These are phyloP conservation scores for Aegilops bicornis DNA, from an alignment of 176 grass and related monocot genomes.

Conservation along the genomic window DNA sequence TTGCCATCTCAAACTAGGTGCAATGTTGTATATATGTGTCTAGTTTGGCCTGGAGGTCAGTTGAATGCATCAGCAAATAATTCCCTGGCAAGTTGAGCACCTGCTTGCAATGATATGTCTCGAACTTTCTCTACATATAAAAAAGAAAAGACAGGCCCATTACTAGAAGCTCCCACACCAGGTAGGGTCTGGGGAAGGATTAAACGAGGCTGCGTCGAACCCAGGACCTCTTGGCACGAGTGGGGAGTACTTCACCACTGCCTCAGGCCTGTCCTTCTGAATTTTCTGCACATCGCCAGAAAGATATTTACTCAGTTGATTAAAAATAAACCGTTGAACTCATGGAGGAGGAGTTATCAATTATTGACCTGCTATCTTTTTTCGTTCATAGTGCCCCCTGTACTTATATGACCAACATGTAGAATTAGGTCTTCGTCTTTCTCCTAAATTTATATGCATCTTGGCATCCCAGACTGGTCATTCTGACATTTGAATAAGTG, in stretches of 20 bases:
- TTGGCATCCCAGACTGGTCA: not conserved
- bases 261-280: too few species aligned
- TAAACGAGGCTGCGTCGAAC: too few species aligned
- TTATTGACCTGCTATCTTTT: not conserved
- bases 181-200: too few species aligned
- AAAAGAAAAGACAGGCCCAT: too few species aligned
- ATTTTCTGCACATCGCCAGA: not conserved
- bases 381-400: not conserved
- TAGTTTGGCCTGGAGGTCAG: not conserved
- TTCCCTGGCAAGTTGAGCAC: not conserved
- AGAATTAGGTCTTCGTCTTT: not conserved
- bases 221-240: too few species aligned
- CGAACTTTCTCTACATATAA: not conserved
- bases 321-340: not conserved
- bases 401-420: not conserved
- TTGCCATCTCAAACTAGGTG: not conserved
- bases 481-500: not conserved
- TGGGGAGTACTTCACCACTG: too few species aligned
- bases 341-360: not conserved
- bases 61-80: not conserved
- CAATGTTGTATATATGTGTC: not conserved
- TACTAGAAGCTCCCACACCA: too few species aligned
- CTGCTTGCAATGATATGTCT: not conserved
- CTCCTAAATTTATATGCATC: conserved; percentile 1
- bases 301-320: not conserved